Evolutionary conservation across 805 yeast species (phyloP), one percentile per base, ranked within the genome.

Genomic region (Sugiyamaella mastotermitis): DNA sequence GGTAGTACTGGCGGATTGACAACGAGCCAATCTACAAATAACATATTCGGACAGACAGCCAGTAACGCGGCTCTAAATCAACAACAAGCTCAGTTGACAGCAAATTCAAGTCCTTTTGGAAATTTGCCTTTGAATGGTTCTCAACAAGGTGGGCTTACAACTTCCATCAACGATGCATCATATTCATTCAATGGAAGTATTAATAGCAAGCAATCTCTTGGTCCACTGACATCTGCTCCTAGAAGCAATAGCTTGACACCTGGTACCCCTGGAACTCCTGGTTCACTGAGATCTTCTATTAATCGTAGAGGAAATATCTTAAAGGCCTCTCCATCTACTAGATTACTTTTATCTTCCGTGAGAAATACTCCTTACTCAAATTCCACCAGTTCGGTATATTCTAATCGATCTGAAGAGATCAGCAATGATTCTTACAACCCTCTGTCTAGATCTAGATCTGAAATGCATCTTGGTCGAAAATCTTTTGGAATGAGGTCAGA

Each of bases 251-350:
- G n/a, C n/a, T n/a, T n/a, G n/a, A n/a, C n/a, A n/a, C n/a, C n/a
- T n/a, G n/a, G n/a, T n/a, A n/a, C n/a, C n/a, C n/a, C n/a, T n/a
- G n/a, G n/a, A 34, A 34, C 47, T 4, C 30, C 42, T 8, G 31
- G 37, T 11, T 31, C 42, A 16, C 7, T 13, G 4, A 14, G 24
- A 3, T 15, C 31, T 5, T 15, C 24, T 4, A 27, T 27, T 9
- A 18, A 21, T 17, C 20, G 32, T 10, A n/a, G 24, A 11, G 3
- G 6, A 11, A 40, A 40, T 34, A 23, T 41, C 5, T 20, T 42
- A 31, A 45, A 45, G 31, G 42, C 42, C 4, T 41, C 49, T 3
- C 41, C 48, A 5, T 30, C 49, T 6, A 34, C 42, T 11, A 21
- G 41, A 13, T 25, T 41, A 17, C 14, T 27, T 5, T 29, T 40